phyloP scores from a whole-genome alignment of 108 stramenopile species.

The Licmophora abbreviata region DNA sequence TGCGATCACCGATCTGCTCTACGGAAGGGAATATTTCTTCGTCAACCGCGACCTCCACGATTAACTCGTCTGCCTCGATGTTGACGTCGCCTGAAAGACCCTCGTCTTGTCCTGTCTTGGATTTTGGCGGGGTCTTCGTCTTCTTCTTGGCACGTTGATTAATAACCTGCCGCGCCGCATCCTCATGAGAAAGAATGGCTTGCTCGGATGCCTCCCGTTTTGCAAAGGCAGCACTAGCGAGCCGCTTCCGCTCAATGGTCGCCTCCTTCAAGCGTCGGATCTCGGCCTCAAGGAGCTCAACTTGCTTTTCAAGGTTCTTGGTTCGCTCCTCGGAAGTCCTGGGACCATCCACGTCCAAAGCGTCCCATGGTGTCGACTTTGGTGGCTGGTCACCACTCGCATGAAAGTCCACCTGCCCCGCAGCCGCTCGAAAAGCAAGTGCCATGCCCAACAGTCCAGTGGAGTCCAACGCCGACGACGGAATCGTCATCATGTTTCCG shows the following conservation, averaged over 20 bases:
- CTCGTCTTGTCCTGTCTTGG: not conserved
- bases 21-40: too few relatives aligned
- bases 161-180: not conserved
- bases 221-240: constrained; percentile 15
- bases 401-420: constrained; percentile 56
- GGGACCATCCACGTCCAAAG: constrained; percentile 50
- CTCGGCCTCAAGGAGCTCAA: constrained; percentile 24
- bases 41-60: too few relatives aligned
- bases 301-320: constrained; percentile 17
- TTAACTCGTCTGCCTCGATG: too few relatives aligned
- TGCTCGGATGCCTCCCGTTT: not conserved
- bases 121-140: not conserved
- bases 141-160: constrained; percentile 2
- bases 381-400: constrained; percentile 3
- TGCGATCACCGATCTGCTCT: too few relatives aligned
- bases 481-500: constrained; percentile 39
- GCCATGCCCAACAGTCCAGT: constrained; percentile 73
- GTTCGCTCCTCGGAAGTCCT: constrained; percentile 47
- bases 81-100: too few relatives aligned
- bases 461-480: constrained; percentile 58
- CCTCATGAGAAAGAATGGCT: constrained; percentile 1
- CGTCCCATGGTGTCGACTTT: constrained; percentile 72
- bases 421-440: constrained; percentile 77
- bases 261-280: constrained; percentile 15
- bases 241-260: constrained; percentile 9